These are phyloP conservation scores for Plantago major DNA, from an alignment of 257 asterid species.

Conservation along the genomic window DNA sequence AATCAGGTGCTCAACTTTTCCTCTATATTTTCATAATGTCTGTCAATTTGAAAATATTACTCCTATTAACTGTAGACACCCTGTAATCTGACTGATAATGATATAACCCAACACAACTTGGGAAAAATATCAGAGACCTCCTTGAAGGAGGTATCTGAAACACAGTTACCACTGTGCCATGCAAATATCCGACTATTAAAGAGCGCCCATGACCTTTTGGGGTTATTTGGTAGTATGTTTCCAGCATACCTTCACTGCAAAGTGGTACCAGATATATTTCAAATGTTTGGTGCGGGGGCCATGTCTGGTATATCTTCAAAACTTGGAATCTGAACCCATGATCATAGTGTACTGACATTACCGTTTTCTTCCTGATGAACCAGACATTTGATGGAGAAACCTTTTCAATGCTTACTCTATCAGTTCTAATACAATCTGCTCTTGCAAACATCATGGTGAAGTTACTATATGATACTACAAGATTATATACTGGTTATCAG, in stretches of 20 bases:
- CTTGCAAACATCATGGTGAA: conserved; percentile 32
- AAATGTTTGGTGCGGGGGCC: no score
- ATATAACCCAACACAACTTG: not conserved
- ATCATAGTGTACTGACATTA: no score
- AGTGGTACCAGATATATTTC: no score
- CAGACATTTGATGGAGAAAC: conserved; percentile 74
- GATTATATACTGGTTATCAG: conserved; percentile 59
- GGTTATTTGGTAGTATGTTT: no score
- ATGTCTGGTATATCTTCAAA: no score
- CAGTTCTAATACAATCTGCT: conserved; percentile 47
- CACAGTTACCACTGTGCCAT: no score
- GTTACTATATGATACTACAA: conserved; percentile 43
- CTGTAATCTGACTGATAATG: not conserved
- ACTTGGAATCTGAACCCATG: no score
- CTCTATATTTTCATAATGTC: not conserved
- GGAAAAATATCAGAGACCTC: no score
- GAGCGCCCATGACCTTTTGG: no score
- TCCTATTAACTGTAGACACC: not conserved
- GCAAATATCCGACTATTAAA: no score
- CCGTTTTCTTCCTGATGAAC: not conserved
- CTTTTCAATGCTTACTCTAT: conserved; percentile 44
- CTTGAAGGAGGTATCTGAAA: no score
- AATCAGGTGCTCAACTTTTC: conserved; percentile 35
- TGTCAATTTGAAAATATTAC: not conserved
- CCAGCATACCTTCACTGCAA: no score